These are phyloP conservation scores for Rauvolfia tetraphylla DNA, from an alignment of 257 asterid species.

Conservation along the genomic window DNA sequence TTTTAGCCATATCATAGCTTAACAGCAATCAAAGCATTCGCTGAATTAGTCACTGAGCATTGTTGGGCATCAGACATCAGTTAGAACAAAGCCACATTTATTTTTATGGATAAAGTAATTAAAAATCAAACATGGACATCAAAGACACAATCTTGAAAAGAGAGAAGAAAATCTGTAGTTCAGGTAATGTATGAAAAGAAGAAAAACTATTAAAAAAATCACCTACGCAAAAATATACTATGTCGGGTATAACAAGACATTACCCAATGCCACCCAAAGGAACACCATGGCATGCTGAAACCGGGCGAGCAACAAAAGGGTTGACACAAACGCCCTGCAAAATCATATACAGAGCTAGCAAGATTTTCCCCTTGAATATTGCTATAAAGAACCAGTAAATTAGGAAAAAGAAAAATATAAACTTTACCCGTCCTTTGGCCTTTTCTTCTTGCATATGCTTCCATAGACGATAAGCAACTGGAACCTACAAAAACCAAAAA, in stretches of 20 bases:
- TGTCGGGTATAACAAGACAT: neutral
- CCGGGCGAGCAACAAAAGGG: constrained; percentile 67
- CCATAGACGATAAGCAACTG: constrained; percentile 76
- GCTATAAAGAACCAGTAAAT: neutral
- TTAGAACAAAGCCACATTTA: neutral
- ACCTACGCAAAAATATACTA: neutral
- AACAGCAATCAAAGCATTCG: neutral
- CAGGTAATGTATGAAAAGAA: neutral
- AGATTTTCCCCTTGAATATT: neutral
- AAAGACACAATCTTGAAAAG: neutral
- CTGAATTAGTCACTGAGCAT: neutral
- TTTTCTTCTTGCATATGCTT: constrained; percentile 51
- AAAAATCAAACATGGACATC: neutral
- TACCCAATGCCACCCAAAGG: constrained; percentile 98
- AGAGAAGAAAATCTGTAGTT: neutral
- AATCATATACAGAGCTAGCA: constrained; percentile 18
- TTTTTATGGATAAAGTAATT: neutral
- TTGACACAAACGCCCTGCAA: constrained; percentile 59
- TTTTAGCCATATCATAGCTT: neutral
- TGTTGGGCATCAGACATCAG: neutral
- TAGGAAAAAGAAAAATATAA: neutral
- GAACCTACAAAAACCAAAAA: constrained; percentile 53
- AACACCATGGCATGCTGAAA: constrained; percentile 84
- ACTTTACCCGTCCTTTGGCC: constrained; percentile 34
- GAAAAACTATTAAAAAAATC: no score